Conservation (phyloP, 2,329 filamentous ascomycete genomes). For the Aureobasidium sp. region DNA sequence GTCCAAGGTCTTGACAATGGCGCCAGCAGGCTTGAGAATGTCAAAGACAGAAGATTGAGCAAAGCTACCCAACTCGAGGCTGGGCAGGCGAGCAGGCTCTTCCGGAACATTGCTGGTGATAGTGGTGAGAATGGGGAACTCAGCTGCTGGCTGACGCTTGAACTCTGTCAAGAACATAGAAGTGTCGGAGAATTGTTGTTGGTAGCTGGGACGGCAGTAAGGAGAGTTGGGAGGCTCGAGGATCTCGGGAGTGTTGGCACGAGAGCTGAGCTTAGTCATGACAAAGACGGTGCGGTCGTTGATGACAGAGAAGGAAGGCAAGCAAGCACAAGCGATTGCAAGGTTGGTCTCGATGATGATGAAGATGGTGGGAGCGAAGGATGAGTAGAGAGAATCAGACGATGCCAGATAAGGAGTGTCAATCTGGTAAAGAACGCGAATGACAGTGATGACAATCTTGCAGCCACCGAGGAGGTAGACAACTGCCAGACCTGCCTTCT, state of each 20-base stretch:
- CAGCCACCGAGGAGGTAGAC: conserved; percentile 31
- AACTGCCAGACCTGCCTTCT: conserved; percentile 29
- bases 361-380: not conserved
- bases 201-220: not conserved
- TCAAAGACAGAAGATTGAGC: conserved; percentile 1
- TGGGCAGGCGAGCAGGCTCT: not conserved
- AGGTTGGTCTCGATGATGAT: conserved; percentile 8
- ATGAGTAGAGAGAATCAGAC: not conserved
- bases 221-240: not conserved
- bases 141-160: not conserved
- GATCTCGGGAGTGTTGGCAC: not conserved
- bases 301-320: conserved; percentile 2
- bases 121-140: conserved; percentile 4
- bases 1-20: not conserved
- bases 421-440: conserved; percentile 1
- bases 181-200: conserved; percentile 2
- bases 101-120: not conserved
- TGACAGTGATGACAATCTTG: conserved; percentile 19
- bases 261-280: not conserved
- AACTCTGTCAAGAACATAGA: conserved; percentile 1
- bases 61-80: conserved; percentile 3
- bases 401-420: not conserved
- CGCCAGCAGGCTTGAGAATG: conserved; percentile 9
- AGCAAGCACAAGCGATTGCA: conserved; percentile 1
- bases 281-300: conserved; percentile 1